These are phyloP conservation scores for Astragalus glycyphyllos DNA, from an alignment of 306 rosid genomes.

Conservation along the genomic window DNA sequence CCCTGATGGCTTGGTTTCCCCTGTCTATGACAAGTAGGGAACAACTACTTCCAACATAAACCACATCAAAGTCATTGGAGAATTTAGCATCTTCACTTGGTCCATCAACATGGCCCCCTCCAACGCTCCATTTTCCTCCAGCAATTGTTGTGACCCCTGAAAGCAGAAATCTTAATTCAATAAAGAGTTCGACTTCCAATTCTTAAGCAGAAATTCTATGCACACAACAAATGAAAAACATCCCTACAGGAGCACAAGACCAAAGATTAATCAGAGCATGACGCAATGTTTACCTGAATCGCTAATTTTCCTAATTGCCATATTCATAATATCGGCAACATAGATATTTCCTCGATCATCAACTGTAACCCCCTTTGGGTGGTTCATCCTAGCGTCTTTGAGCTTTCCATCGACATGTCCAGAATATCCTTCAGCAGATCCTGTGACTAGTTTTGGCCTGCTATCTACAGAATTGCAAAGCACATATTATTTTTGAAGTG, in stretches of 20 bases:
- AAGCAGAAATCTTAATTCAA: slow-evolving; percentile 40
- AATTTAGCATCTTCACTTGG: slow-evolving; percentile 94
- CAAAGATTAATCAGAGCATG: slow-evolving; percentile 5
- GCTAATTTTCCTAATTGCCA: slow-evolving; percentile 91
- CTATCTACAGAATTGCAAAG: slow-evolving; percentile 64
- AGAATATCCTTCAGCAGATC: slow-evolving; percentile 83
- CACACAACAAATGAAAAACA: neutral
- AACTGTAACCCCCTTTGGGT: slow-evolving; percentile 83
- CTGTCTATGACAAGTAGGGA: slow-evolving; percentile 86
- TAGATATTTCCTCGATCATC: slow-evolving; percentile 90
- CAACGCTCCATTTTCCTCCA: slow-evolving; percentile 81
- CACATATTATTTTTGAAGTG: slow-evolving; percentile 15
- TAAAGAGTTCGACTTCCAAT: slow-evolving; percentile 20
- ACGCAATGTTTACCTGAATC: slow-evolving; percentile 64
- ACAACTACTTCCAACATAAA: slow-evolving; percentile 91
- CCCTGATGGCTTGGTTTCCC: slow-evolving; percentile 88
- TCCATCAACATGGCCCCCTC: slow-evolving; percentile 87
- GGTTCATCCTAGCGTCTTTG: slow-evolving; percentile 89
- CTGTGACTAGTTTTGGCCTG: slow-evolving; percentile 80
- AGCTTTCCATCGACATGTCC: slow-evolving; percentile 89
- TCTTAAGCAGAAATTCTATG: too few species aligned
- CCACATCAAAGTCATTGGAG: slow-evolving; percentile 88
- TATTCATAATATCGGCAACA: slow-evolving; percentile 82
- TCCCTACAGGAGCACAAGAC: neutral
- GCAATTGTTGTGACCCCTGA: slow-evolving; percentile 93